A percentile compares a stretch with the other conserved stretches of the same genome.
Conservation (phyloP, 2,329 filamentous ascomycete species). For the Talaromyces funiculosus region DNA sequence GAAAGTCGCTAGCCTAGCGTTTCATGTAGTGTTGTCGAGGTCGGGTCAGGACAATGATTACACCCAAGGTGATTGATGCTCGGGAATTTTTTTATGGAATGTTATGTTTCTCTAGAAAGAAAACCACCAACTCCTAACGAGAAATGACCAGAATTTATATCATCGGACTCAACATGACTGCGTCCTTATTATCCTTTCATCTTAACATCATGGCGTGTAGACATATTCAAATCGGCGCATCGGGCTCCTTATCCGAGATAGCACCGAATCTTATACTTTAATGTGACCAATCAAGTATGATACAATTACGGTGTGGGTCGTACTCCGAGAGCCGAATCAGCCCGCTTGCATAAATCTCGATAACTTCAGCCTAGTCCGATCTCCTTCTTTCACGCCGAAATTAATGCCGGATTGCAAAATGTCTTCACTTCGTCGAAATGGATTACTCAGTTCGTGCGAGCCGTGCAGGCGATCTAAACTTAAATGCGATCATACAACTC, state of each 20-base stretch:
- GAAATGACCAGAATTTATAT: neutral
- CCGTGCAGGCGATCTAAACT: slow-evolving; percentile 35
- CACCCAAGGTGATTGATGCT: neutral
- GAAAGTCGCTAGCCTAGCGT: too few relatives aligned
- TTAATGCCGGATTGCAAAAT: neutral
- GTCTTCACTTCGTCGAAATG: slow-evolving; percentile 26
- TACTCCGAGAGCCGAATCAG: slow-evolving; percentile 3
- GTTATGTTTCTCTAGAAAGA: neutral
- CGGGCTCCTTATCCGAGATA: neutral
- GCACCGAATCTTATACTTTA: too few relatives aligned
- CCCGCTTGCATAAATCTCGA: neutral
- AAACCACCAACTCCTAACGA: too few relatives aligned
- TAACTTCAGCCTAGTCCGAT: neutral
- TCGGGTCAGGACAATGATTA: neutral
- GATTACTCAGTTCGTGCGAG: slow-evolving; percentile 33
- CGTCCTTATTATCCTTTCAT: neutral
- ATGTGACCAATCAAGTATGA: neutral
- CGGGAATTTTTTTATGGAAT: neutral
- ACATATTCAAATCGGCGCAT: neutral
- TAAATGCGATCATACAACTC: slow-evolving; percentile 31
- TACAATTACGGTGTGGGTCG: slow-evolving; percentile 3
- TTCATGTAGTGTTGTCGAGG: neutral
- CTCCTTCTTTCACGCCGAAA: neutral
- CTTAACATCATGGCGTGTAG: neutral
- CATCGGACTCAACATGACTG: too few relatives aligned